Percentiles rank a stretch among this genome's conserved stretches.
These are phyloP conservation scores for Zelonia costaricensis DNA, from an alignment of 208 protist genomes.

Conservation along the genomic window DNA sequence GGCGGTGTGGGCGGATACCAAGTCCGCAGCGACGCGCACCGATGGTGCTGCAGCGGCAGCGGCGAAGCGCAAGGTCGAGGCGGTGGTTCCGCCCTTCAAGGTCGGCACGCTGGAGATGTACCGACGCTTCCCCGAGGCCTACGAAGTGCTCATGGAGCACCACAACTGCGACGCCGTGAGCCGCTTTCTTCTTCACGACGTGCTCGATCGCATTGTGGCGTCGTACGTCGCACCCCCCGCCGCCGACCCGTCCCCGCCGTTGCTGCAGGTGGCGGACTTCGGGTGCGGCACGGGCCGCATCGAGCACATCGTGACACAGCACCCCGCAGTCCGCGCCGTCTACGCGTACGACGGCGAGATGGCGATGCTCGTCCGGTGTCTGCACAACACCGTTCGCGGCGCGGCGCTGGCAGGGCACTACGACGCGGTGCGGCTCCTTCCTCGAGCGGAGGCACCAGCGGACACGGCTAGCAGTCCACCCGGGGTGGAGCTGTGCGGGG, in stretches of 20 bases:
- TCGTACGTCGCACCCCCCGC: not conserved
- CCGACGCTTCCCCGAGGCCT: constrained; percentile 67
- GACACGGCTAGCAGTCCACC: not conserved
- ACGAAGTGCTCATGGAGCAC: constrained; percentile 74
- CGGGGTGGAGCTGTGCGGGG: not conserved
- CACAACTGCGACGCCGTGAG: constrained; percentile 68
- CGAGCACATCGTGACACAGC: constrained; percentile 48
- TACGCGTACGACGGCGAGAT: constrained; percentile 78
- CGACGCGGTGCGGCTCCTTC: constrained; percentile 10
- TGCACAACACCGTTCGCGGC: constrained; percentile 51
- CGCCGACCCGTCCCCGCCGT: constrained; percentile 1
- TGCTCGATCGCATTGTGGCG: constrained; percentile 35
- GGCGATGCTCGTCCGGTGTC: constrained; percentile 63
- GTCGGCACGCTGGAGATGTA: constrained; percentile 89
- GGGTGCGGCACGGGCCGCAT: constrained; percentile 86
- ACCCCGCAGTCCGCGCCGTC: constrained; percentile 45
- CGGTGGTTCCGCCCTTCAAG: constrained; percentile 59
- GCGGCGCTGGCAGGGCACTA: constrained; percentile 23
- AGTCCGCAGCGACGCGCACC: not conserved
- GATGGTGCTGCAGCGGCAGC: too few relatives aligned
- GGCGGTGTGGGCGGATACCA: constrained; percentile 39
- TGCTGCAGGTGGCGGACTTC: constrained; percentile 65
- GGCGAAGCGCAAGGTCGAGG: too few relatives aligned
- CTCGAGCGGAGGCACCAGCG: constrained; percentile 2
- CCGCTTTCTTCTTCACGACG: constrained; percentile 37